Evolutionary conservation across 2,329 filamentous ascomycete species (phyloP), one percentile per base, ranked within the genome.

Genomic region (Talaromyces albobiverticillius): DNA sequence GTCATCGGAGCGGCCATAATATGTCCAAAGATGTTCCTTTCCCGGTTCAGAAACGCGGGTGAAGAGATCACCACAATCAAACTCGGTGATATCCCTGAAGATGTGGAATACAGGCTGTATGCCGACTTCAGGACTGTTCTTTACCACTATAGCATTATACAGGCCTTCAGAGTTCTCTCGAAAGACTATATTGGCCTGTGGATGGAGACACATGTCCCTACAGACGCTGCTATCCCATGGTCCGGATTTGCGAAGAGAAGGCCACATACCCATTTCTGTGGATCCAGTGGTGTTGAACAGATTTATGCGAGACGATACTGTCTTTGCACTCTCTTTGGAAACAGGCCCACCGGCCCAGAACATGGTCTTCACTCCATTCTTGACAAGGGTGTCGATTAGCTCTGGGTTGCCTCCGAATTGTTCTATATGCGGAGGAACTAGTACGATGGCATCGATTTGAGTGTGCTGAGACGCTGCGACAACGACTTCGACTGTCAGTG

Each of bases 1-100:
- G 51, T 62, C 60, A 51, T 62, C 60, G 10, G 40, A 22, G 32
- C 45, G 57, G 11, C 40, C 53, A 25, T 42, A 23, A 32, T 48
- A 57, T 26, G 20, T 53, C 56, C 56, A 57, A 26, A 48, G 43
- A 29, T 57, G 23, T 6, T 42, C 29, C 20, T 45, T 49, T 22
- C 25, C 18, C 9, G 54, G 48, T 13, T 53, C 26, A 34, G 40
- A 25, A 45, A 43, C 47, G 10, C 16, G 53, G 8, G 23, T 32
- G 48, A 32, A 57, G 11, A 57, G 53, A 29, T 57, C 56, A 4
- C 53, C 47, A 9, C 8, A 31, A n/a, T 46, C 46, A 31, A 23
- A 57, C n/a, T 52, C 48, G 23, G 9, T 26, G 8, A 29, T 14
- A 31, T 46, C 26, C 20, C 49, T 55, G 32, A 23, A 23, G 11